A percentile compares a stretch with the other conserved stretches of the same genome.
Evolutionary conservation across 2,329 filamentous ascomycete genomes (phyloP).

Genomic region (Colletotrichum sp.): DNA sequence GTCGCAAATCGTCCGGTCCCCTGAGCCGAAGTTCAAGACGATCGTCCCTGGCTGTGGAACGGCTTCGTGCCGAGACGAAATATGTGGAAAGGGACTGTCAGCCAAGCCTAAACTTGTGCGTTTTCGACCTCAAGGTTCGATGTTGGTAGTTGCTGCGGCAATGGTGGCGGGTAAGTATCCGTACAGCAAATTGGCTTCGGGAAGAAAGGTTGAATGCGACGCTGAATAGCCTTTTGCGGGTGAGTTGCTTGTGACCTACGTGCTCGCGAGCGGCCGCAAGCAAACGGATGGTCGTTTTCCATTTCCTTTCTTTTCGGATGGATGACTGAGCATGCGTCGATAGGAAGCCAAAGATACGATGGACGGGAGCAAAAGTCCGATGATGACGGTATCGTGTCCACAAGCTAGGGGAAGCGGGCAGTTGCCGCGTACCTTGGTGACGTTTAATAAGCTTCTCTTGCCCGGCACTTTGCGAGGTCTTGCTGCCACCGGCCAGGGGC

Average conservation of each 20-base stretch:
- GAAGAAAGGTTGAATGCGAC: background rate
- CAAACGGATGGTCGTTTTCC: background rate
- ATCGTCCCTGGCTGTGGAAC: conserved; percentile 15
- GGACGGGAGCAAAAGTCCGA: background rate
- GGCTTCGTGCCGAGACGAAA: conserved; percentile 10
- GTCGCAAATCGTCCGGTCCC: conserved; percentile 14
- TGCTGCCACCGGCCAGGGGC: background rate
- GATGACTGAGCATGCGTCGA: background rate
- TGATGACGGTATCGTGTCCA: background rate
- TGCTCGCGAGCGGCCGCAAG: background rate
- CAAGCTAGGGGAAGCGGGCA: background rate
- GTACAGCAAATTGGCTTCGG: conserved; percentile 1
- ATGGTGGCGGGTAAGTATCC: background rate
- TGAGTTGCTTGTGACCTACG: background rate
- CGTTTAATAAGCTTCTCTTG: background rate
- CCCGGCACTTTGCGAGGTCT: background rate
- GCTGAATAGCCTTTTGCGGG: background rate
- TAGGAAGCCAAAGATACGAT: background rate
- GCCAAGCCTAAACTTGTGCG: background rate
- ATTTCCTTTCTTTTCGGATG: background rate
- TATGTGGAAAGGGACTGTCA: conserved; percentile 7
- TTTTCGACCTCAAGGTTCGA: background rate
- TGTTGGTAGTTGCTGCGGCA: conserved; percentile 3
- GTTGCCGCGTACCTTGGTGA: background rate
- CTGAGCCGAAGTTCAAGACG: conserved; percentile 16